Percentiles rank a stretch among this genome's conserved stretches.
These are phyloP conservation scores for Eucalyptus pauciflora DNA, from an alignment of 345 rosid genomes.

Conservation along the genomic window DNA sequence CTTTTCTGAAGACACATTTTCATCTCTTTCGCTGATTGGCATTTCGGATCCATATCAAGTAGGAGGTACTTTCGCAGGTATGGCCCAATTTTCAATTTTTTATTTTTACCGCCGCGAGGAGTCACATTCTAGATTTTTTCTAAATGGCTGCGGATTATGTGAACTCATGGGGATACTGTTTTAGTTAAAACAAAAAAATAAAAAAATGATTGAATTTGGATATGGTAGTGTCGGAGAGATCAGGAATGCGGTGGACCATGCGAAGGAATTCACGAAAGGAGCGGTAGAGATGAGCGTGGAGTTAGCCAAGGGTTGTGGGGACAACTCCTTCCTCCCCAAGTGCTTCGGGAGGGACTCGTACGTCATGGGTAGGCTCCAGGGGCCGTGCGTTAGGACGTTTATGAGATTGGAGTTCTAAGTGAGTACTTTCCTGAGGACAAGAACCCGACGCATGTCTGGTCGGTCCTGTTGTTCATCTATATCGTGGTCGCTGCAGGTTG, in stretches of 20 bases:
- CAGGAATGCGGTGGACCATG: slow-evolving; percentile 20
- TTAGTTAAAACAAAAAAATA: too few species aligned
- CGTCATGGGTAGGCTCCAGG: slow-evolving; percentile 15
- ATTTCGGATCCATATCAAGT: too few species aligned
- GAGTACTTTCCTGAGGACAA: slow-evolving; percentile 59
- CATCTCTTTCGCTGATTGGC: too few species aligned
- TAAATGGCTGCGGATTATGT: too few species aligned
- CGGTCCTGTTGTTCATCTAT: slow-evolving; percentile 28
- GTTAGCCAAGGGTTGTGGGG: slow-evolving; percentile 46
- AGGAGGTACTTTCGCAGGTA: too few species aligned
- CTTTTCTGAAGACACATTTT: too few species aligned
- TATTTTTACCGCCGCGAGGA: too few species aligned
- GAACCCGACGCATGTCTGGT: slow-evolving; percentile 47
- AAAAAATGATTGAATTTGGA: too few species aligned
- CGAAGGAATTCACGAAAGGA: slow-evolving; percentile 35
- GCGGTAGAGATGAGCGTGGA: slow-evolving; percentile 47
- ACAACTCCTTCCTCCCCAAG: slow-evolving; percentile 31
- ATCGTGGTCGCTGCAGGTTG: slow-evolving; percentile 47
- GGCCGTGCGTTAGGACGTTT: slow-evolving; percentile 5
- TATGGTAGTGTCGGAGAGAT: not conserved
- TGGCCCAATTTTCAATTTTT: too few species aligned
- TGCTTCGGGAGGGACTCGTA: slow-evolving; percentile 28
- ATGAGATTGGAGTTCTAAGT: slow-evolving; percentile 18
- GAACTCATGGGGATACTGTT: too few species aligned
- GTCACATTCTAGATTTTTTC: too few species aligned